Base-by-base conservation (phyloP, 169 alveolate species). In the Plasmodium adleri region DNA sequence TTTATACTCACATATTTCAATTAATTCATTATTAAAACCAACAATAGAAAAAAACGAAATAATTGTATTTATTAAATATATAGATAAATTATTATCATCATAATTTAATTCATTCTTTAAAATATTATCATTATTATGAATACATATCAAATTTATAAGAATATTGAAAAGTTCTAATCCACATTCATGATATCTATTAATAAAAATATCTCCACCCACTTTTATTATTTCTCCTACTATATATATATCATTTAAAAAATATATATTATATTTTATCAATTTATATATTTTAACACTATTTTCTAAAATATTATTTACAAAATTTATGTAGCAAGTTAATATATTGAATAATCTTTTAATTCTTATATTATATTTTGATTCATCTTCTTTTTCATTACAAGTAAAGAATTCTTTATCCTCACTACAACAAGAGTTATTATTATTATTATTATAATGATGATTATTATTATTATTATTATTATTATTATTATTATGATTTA, bases 91-190 rank as follows among this genome's bases (percentile, higher is more conserved):
- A 20, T 43, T 10, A 63, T 15, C n/a, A 39, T 39, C 47, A 39
- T 0, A 5, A 1, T 24, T 4, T 22, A 6, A 1, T 15, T 43
- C 22, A 15, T 43, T 9, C 0, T 67, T 39, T 39, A 7, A n/a
- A 28, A 10, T 49, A 10, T 20, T 20, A 20, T 47, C n/a, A 4
- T 20, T 52, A 49, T 45, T 47, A 52, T 78, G 89, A 58, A 78
- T 78, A 43, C 80, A 78, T 70, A 78, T 32, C 7, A 78, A 78
- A 43, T 70, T 64, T 2, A 59, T 13, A 12, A 78, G 47, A 20
- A 78, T 66, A 47, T 70, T 70, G 20, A 64, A 78, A 15, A 78
- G 75, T 13, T 64, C 54, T 1, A 78, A 43, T 26, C 89, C 89
- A 20, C 71, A 26, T 12, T 78, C 76, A 59, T 78, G 76, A 13